Evolutionary conservation across 495 filamentous ascomycete species (phyloP), one percentile per base, ranked within the genome.

Genomic region (Podospora anserina): DNA sequence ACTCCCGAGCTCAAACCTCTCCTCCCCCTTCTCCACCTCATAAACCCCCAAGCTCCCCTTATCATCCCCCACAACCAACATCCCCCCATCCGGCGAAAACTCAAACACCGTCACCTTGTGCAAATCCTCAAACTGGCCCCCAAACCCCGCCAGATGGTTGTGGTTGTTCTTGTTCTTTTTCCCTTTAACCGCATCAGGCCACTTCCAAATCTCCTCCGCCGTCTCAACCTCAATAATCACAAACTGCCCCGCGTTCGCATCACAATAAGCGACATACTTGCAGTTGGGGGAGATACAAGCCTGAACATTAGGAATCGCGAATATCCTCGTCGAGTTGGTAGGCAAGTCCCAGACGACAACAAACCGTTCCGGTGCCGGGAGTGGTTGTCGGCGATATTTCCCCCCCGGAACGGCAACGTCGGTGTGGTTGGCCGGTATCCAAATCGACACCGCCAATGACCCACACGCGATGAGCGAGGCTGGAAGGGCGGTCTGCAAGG

Each of bases 261-360:
- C 69, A 67, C 72, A 75, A 58, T 78, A 78, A 1, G 76, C 76
- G 16, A 78, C 65, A 3, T 64, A 63, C 3, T 67, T 61, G 55
- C 76, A 78, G 66, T 78, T 73, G 0, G 76, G 74, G 18, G 72
- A 72, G 5, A 78, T 59, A 32, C 69, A 73, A 4, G 76, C 66
- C 9, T 76, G 76, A 5, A 74, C 74, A 49, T 72, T 70, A 11
- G 74, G 76, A 15, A 78, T 78, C 11, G 70, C 54, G 39, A 78
- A 72, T 13, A 76, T 63, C 2, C 54, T 53, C 27, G 76, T 78
- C 19, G 67, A 61, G 63, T 77, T 77, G 9, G 64, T 23, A 0
- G 67, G 20, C 2, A 77, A 64, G 54, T 78, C 66, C 76, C 76
- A 78, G 4, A 65, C 30, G 13, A 78, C 28, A 4, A 78, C 71